These are phyloP conservation scores for Parmelia sp. DNA, from an alignment of 495 filamentous ascomycete genomes.

Conservation along the genomic window DNA sequence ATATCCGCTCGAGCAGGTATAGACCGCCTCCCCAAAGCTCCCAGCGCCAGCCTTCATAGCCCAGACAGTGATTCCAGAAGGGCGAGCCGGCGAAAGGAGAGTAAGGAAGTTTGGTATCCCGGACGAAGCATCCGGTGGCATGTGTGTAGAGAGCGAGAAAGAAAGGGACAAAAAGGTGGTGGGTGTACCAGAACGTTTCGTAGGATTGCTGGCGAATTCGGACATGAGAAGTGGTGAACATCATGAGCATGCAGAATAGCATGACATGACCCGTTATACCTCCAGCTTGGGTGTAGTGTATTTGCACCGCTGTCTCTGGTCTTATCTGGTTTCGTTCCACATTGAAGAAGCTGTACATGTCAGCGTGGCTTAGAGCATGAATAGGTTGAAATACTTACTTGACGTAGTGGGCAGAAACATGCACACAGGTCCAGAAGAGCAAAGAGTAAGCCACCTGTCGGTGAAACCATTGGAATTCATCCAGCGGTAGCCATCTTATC, in stretches of 20 bases:
- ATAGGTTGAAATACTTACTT: slow-evolving; percentile 57
- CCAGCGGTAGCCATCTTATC: slow-evolving; percentile 79
- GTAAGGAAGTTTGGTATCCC: slow-evolving; percentile 59
- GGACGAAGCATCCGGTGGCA: slow-evolving; percentile 92
- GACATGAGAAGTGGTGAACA: slow-evolving; percentile 93
- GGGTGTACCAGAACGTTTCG: slow-evolving; percentile 99
- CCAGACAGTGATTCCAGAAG: slow-evolving; percentile 93
- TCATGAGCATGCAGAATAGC: slow-evolving; percentile 96
- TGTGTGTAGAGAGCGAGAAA: slow-evolving; percentile 91
- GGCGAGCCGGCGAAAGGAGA: slow-evolving; percentile 74
- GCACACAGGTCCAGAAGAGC: slow-evolving; percentile 73
- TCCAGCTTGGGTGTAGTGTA: slow-evolving; percentile 84
- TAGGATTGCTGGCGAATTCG: slow-evolving; percentile 94
- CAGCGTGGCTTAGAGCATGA: slow-evolving; percentile 26
- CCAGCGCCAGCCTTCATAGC: slow-evolving; percentile 97
- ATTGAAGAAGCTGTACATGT: slow-evolving; percentile 73
- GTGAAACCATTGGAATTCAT: slow-evolving; percentile 96
- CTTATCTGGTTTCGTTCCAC: slow-evolving; percentile 83
- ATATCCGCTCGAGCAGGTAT: slow-evolving; percentile 84
- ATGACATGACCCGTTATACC: slow-evolving; percentile 97
- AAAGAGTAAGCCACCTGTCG: slow-evolving; percentile 87
- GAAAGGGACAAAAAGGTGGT: slow-evolving; percentile 96
- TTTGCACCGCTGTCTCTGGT: slow-evolving; percentile 74
- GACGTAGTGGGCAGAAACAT: slow-evolving; percentile 81
- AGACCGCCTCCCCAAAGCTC: slow-evolving; percentile 80